Percentiles rank a stretch among this genome's conserved stretches.
Evolutionary conservation across 805 yeast species (phyloP).

Genomic region (Kazachstania psychrophila): DNA sequence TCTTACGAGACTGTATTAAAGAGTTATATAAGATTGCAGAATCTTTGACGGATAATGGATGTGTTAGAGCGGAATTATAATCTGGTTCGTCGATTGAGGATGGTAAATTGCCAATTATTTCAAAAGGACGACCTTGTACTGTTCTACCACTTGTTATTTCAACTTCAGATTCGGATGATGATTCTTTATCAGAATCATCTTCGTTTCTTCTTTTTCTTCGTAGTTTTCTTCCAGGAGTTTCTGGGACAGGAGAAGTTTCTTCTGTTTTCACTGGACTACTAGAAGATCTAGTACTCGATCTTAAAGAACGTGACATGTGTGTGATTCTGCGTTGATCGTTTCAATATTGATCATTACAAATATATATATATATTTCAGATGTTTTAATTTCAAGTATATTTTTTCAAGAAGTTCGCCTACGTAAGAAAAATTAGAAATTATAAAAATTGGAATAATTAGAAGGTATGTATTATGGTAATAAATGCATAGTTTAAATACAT

Average conservation of each 20-base stretch:
- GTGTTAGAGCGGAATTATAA: conserved; percentile 44
- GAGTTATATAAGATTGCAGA: conserved; percentile 66
- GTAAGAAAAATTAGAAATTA: too few species aligned
- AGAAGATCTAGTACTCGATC: conserved; percentile 1
- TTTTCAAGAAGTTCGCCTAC: too few species aligned
- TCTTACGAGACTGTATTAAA: conserved; percentile 59
- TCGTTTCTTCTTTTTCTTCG: conserved; percentile 1
- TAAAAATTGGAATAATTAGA: too few species aligned
- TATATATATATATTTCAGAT: too few species aligned
- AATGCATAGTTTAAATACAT: too few species aligned
- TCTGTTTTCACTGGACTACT: neutral
- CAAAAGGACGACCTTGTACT: conserved; percentile 46
- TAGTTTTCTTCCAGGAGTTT: neutral
- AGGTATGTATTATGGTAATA: too few species aligned
- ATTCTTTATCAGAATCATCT: conserved; percentile 2
- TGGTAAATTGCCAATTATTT: conserved; percentile 57
- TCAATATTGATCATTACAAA: too few species aligned
- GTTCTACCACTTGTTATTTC: neutral
- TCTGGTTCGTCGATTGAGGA: conserved; percentile 51
- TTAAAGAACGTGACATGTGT: neutral
- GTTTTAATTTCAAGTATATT: too few species aligned
- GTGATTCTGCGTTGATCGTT: too few species aligned
- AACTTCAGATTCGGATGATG: neutral
- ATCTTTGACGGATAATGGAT: conserved; percentile 63
- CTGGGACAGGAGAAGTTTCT: neutral